Evolutionary conservation across 371 early-diverging fungal genomes (phyloP).

Genomic region (Rhizopus sp.): DNA sequence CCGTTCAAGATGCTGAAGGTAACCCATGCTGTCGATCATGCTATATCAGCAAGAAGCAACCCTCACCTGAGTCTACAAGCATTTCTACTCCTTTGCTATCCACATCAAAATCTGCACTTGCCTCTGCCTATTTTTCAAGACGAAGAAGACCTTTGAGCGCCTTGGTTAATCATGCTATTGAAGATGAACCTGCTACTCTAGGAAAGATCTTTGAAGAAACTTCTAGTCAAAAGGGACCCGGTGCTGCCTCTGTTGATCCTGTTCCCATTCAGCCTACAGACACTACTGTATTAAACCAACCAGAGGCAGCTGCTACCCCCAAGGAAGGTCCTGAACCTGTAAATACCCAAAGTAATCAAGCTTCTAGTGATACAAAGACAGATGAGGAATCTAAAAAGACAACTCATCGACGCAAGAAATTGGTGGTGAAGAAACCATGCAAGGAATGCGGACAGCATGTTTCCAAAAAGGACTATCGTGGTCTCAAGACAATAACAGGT

Average conservation of each 20-base stretch:
- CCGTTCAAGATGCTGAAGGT: conserved; percentile 12
- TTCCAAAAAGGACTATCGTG: conserved; percentile 30
- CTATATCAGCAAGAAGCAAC: conserved; percentile 8
- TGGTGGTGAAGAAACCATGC: conserved; percentile 22
- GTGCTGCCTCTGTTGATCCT: conserved; percentile 1
- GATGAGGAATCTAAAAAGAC: conserved; percentile 5
- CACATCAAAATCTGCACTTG: conserved; percentile 9
- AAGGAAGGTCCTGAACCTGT: not conserved
- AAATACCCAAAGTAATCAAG: not conserved
- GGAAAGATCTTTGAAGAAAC: not conserved
- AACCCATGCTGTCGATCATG: conserved; percentile 18
- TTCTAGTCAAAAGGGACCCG: not conserved
- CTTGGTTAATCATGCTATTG: conserved; percentile 8
- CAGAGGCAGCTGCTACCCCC: not conserved
- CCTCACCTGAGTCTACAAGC: conserved; percentile 15
- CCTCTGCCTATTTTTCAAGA: conserved; percentile 12
- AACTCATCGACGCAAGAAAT: conserved; percentile 13
- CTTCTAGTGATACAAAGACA: not conserved
- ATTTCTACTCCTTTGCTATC: conserved; percentile 20
- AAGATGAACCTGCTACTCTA: not conserved
- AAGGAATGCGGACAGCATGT: conserved; percentile 27
- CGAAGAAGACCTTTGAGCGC: conserved; percentile 11
- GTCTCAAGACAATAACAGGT: conserved; percentile 17
- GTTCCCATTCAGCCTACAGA: not conserved
- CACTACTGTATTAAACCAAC: not conserved